These are phyloP conservation scores for Ulota crispa DNA, from an alignment of 225 moss, liverwort and hornwort species.

Conservation along the genomic window DNA sequence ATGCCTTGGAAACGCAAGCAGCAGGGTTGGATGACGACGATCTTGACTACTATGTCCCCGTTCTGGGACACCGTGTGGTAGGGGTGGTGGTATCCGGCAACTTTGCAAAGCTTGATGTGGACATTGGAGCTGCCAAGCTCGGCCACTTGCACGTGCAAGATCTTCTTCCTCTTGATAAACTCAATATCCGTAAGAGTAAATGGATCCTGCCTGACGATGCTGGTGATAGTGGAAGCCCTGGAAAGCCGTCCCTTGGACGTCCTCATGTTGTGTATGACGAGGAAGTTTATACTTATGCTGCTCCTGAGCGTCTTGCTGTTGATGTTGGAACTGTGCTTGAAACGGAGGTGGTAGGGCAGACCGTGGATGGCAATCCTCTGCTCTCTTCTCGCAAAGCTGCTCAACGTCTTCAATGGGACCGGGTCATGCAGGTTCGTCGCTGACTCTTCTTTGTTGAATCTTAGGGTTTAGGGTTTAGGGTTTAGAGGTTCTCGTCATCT, in stretches of 20 bases:
- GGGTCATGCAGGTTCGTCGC: constrained; percentile 58
- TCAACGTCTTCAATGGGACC: constrained; percentile 64
- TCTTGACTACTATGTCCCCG: constrained; percentile 54
- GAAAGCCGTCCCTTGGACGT: constrained; percentile 28
- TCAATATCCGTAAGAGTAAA: constrained; percentile 40
- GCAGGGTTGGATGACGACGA: constrained; percentile 15
- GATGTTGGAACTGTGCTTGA: constrained; percentile 68
- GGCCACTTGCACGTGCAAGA: constrained; percentile 64
- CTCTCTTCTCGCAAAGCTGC: constrained; percentile 62
- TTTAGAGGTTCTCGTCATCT: not conserved
- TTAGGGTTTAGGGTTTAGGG: constrained; percentile 1
- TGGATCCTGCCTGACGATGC: constrained; percentile 42
- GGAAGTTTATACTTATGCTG: constrained; percentile 22
- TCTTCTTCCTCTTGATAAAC: constrained; percentile 45
- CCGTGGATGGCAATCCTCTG: constrained; percentile 53
- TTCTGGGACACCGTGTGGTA: constrained; percentile 59
- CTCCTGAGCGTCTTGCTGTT: constrained; percentile 32
- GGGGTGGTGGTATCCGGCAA: constrained; percentile 75
- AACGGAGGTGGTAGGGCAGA: constrained; percentile 58
- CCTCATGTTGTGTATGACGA: constrained; percentile 50
- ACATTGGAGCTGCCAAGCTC: constrained; percentile 67
- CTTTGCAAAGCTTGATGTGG: constrained; percentile 52
- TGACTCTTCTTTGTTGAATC: not conserved
- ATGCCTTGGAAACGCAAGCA: constrained; percentile 1
- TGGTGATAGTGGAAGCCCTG: constrained; percentile 12